Percentiles rank a stretch among this genome's conserved stretches.
phyloP scores from a whole-genome alignment of 306 rosid genomes.

The Crotalaria pallida region DNA sequence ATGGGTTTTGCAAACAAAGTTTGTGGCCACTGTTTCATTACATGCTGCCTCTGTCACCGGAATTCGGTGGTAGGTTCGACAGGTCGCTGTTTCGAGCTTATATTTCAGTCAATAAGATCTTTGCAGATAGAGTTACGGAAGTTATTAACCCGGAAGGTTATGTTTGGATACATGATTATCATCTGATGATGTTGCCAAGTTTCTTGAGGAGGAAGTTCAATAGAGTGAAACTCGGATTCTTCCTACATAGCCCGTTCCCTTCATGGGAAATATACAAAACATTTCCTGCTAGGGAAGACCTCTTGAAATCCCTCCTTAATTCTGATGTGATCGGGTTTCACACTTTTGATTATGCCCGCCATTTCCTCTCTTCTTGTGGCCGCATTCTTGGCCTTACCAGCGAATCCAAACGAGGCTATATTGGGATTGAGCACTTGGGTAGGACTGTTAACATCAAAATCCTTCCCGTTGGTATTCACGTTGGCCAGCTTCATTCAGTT shows the following conservation, averaged over 20 bases:
- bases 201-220: slow-evolving; percentile 84
- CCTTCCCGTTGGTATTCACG: slow-evolving; percentile 81
- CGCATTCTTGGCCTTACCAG: slow-evolving; percentile 77
- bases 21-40: slow-evolving; percentile 88
- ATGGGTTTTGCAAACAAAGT: slow-evolving; percentile 80
- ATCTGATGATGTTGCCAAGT: slow-evolving; percentile 78
- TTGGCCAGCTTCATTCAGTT: slow-evolving; percentile 72
- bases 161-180: slow-evolving; percentile 91
- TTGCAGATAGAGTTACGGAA: slow-evolving; percentile 85
- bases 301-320: slow-evolving; percentile 69
- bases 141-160: slow-evolving; percentile 82
- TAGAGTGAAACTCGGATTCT: slow-evolving; percentile 72
- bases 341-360: slow-evolving; percentile 81
- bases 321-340: slow-evolving; percentile 84
- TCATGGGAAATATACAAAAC: slow-evolving; percentile 78
- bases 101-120: slow-evolving; percentile 72
- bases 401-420: slow-evolving; percentile 77
- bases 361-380: slow-evolving; percentile 80
- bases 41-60: slow-evolving; percentile 74
- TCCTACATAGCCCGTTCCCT: slow-evolving; percentile 83
- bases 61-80: slow-evolving; percentile 75
- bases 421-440: slow-evolving; percentile 79
- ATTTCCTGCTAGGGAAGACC: slow-evolving; percentile 74
- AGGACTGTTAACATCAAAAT: slow-evolving; percentile 79
- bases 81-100: slow-evolving; percentile 74